These are phyloP conservation scores for Yamadazyma epiphylla DNA, from an alignment of 1,139 yeast genomes.

Conservation along the genomic window DNA sequence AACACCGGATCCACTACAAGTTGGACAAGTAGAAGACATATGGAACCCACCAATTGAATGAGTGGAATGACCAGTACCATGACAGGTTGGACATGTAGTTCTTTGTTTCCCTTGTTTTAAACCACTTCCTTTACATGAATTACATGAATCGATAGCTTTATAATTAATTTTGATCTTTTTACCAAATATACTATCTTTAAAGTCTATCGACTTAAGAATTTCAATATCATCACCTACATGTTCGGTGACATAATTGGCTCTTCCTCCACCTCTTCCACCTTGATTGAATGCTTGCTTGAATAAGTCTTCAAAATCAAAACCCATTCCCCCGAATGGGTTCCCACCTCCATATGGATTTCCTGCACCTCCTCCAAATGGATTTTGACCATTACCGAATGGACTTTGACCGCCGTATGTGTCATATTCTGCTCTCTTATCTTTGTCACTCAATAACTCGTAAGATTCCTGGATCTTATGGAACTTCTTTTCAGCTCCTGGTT, in stretches of 20 bases:
- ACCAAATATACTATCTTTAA: constrained; percentile 89
- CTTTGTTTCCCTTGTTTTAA: constrained; percentile 73
- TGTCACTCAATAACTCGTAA: constrained; percentile 86
- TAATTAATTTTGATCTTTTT: constrained; percentile 64
- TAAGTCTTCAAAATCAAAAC: constrained; percentile 79
- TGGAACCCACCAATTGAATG: constrained; percentile 94
- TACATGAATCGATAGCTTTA: constrained; percentile 73
- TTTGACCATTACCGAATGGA: constrained; percentile 37
- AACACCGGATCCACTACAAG: constrained; percentile 89
- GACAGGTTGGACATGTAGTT: constrained; percentile 80
- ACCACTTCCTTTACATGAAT: constrained; percentile 81
- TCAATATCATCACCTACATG: constrained; percentile 90
- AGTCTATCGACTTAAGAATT: constrained; percentile 65
- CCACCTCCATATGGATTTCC: constrained; percentile 29
- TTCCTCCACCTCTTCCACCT: constrained; percentile 34
- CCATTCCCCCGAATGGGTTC: constrained; percentile 44
- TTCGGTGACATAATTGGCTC: constrained; percentile 58
- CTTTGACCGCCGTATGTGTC: constrained; percentile 77
- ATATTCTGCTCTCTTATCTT: constrained; percentile 80
- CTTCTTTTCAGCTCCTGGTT: constrained; percentile 77
- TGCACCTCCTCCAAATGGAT: constrained; percentile 29
- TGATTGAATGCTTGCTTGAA: constrained; percentile 72
- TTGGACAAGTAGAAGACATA: constrained; percentile 88
- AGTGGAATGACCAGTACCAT: constrained; percentile 89
- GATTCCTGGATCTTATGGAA: constrained; percentile 94